Conservation (phyloP, 169 alveolate genomes). For the Theileria sp. region DNA sequence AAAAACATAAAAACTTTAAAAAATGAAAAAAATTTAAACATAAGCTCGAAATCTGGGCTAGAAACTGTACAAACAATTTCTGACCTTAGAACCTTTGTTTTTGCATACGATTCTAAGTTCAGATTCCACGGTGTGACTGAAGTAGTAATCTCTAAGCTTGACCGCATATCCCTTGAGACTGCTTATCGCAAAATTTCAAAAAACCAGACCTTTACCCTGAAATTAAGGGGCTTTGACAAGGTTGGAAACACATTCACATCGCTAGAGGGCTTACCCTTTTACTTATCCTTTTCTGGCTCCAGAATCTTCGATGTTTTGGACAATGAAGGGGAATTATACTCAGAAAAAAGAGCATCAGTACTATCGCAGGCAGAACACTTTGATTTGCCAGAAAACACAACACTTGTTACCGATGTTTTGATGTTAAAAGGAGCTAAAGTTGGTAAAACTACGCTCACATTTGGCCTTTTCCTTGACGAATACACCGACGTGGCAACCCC, state of each 20-base stretch:
- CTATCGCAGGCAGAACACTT: slow-evolving; percentile 41
- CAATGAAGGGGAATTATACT: slow-evolving; percentile 59
- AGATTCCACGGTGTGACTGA: slow-evolving; percentile 52
- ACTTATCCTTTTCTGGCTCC: slow-evolving; percentile 27
- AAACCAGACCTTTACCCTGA: slow-evolving; percentile 59
- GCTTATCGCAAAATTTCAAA: slow-evolving; percentile 59
- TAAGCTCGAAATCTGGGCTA: neutral
- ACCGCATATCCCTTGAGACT: slow-evolving; percentile 51
- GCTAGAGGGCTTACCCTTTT: slow-evolving; percentile 64
- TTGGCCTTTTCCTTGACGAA: slow-evolving; percentile 54
- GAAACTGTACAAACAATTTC: neutral
- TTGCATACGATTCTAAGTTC: slow-evolving; percentile 42
- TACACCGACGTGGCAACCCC: slow-evolving; percentile 34
- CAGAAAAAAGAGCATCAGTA: slow-evolving; percentile 40
- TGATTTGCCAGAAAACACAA: slow-evolving; percentile 31
- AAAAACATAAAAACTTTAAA: slow-evolving; percentile 14
- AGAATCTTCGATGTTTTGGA: slow-evolving; percentile 43
- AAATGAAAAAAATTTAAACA: neutral
- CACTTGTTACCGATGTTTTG: slow-evolving; percentile 54
- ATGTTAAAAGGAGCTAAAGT: slow-evolving; percentile 61
- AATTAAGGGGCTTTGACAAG: slow-evolving; percentile 56
- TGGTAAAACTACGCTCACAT: slow-evolving; percentile 36
- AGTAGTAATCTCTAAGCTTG: slow-evolving; percentile 58
- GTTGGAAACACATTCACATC: slow-evolving; percentile 58
- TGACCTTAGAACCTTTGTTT: slow-evolving; percentile 51